These are phyloP conservation scores for Sclerotinia spermophila DNA, from an alignment of 2,329 filamentous ascomycete species.

Conservation along the genomic window DNA sequence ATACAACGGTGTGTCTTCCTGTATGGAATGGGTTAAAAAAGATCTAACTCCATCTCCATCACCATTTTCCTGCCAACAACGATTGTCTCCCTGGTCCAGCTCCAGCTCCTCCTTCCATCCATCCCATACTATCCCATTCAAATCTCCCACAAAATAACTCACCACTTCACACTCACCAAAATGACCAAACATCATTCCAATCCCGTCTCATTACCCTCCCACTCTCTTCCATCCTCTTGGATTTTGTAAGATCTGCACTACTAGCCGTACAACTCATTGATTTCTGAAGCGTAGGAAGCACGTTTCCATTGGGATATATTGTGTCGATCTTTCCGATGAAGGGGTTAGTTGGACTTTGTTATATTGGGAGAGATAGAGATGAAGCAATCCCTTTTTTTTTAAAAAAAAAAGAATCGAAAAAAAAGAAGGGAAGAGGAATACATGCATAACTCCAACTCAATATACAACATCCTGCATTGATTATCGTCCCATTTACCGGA, in stretches of 20 bases:
- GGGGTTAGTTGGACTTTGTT: not conserved
- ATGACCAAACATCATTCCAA: conserved; percentile 20
- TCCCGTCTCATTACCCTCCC: not conserved
- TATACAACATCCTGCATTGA: not conserved
- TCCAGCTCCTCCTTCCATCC: too few relatives aligned
- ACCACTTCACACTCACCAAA: not conserved
- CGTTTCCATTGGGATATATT: not conserved
- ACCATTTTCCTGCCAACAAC: too few relatives aligned
- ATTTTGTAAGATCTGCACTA: not conserved
- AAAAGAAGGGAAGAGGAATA: not conserved
- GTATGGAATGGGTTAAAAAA: too few relatives aligned
- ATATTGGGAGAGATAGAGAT: not conserved
- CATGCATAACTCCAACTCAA: not conserved
- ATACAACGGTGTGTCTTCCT: too few relatives aligned
- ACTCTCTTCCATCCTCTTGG: not conserved
- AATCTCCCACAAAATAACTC: too few relatives aligned
- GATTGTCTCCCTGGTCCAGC: too few relatives aligned
- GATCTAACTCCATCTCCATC: too few relatives aligned
- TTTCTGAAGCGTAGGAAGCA: not conserved
- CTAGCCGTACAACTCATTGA: conserved; percentile 14
- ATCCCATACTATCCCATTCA: not conserved
- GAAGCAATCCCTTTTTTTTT: not conserved
- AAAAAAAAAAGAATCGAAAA: not conserved
- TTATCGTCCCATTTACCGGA: not conserved
- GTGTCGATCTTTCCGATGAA: not conserved